Conservation (phyloP, 257 asterid species). For the Scutellaria baicalensis region DNA sequence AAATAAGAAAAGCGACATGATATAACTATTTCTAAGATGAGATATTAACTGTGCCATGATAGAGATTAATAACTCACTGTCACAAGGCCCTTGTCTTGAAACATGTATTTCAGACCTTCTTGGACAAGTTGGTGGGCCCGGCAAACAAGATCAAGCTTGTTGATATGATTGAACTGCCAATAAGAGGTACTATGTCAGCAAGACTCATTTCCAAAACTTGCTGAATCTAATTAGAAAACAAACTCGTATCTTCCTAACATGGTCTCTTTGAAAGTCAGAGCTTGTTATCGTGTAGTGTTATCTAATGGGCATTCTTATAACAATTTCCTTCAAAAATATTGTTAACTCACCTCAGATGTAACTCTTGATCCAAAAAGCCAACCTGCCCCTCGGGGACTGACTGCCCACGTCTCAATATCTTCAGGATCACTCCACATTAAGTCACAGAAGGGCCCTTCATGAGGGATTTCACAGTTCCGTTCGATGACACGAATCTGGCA, state of each 20-base stretch:
- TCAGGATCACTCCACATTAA: slow-evolving; percentile 99
- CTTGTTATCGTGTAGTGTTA: neutral
- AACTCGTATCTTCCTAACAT: neutral
- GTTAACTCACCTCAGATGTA: slow-evolving; percentile 69
- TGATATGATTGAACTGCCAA: slow-evolving; percentile 92
- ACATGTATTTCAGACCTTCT: slow-evolving; percentile 97
- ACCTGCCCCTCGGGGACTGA: slow-evolving; percentile 99
- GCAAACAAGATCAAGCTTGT: slow-evolving; percentile 90
- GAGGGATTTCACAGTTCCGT: slow-evolving; percentile 93
- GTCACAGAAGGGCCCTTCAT: slow-evolving; percentile 99
- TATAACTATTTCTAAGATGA: neutral
- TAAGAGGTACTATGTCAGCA: neutral
- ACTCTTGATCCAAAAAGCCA: slow-evolving; percentile 99
- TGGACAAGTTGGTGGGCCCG: slow-evolving; percentile 99
- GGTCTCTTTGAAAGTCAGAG: neutral
- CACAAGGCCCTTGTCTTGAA: slow-evolving; percentile 96
- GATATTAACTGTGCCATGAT: neutral
- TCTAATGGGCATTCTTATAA: neutral
- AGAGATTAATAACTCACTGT: slow-evolving; percentile 57
- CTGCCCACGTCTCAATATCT: slow-evolving; percentile 99
- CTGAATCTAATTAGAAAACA: neutral
- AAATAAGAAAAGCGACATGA: neutral
- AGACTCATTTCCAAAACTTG: neutral
- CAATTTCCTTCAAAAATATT: neutral
- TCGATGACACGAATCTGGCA: slow-evolving; percentile 86